phyloP scores from a whole-genome alignment of 1,284 basidiomycete species.

The Rhodotorula sp. region DNA sequence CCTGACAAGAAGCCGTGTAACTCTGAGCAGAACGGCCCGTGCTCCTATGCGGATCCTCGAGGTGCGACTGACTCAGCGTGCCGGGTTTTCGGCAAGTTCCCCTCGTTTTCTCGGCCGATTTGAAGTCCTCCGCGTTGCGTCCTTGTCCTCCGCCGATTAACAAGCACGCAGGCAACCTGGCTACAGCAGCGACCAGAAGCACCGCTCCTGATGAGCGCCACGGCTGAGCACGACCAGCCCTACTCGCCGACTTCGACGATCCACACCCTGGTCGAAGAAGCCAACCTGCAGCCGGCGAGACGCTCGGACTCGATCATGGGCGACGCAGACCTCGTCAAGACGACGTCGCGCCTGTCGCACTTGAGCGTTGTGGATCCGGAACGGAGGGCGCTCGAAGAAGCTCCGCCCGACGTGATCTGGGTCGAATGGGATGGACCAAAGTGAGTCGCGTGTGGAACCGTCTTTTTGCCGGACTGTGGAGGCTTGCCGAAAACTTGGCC shows the following conservation, averaged over 20 bases:
- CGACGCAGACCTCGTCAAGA: slow-evolving; percentile 1
- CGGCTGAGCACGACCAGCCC: no score
- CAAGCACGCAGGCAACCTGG: no score
- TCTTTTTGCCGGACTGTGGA: background rate
- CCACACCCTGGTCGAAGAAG: slow-evolving; percentile 9
- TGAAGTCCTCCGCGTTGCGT: no score
- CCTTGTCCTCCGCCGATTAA: no score
- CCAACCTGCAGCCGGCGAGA: background rate
- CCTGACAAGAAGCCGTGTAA: no score
- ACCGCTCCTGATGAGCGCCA: background rate
- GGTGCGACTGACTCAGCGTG: no score
- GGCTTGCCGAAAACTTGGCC: background rate
- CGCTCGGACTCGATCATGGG: slow-evolving; percentile 1
- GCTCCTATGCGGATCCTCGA: no score
- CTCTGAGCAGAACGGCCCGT: no score
- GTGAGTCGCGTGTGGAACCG: slow-evolving; percentile 9
- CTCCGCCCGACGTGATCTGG: slow-evolving; percentile 16
- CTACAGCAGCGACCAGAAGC: no score
- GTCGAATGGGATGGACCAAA: slow-evolving; percentile 30
- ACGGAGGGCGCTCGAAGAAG: background rate
- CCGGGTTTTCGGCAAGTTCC: no score
- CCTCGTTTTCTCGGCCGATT: no score
- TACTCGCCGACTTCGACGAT: slow-evolving; percentile 8
- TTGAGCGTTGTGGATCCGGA: slow-evolving; percentile 14
- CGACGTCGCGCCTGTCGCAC: slow-evolving; percentile 1